These are phyloP conservation scores for Crucibulum laeve DNA, from an alignment of 768 basidiomycete species.

Conservation along the genomic window DNA sequence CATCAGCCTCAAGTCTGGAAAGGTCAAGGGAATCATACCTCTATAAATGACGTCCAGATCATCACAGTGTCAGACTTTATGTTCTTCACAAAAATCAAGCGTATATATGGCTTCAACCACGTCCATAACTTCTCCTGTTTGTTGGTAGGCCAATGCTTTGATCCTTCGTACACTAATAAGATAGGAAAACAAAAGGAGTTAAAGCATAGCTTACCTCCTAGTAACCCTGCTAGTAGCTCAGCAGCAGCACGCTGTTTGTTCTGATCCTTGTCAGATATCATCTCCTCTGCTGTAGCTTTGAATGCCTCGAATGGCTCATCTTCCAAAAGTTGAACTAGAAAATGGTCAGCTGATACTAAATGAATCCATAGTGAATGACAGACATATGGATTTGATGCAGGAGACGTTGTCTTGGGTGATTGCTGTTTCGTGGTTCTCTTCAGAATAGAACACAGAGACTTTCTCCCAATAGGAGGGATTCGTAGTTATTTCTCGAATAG, in stretches of 20 bases:
- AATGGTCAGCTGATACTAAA: conserved; percentile 1
- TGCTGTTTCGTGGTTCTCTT: conserved; percentile 69
- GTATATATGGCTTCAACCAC: conserved; percentile 73
- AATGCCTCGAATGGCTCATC: conserved; percentile 64
- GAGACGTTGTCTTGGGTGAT: conserved; percentile 69
- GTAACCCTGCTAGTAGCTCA: conserved; percentile 74
- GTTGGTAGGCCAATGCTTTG: conserved; percentile 82
- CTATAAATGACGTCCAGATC: conserved; percentile 77
- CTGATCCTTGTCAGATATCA: conserved; percentile 69
- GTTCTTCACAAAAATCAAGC: conserved; percentile 60
- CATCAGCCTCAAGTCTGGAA: background rate
- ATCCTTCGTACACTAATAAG: conserved; percentile 48
- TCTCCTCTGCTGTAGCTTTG: conserved; percentile 54
- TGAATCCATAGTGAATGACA: conserved; percentile 14
- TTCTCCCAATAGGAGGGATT: conserved; percentile 63
- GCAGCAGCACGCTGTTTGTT: conserved; percentile 88
- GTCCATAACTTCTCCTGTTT: conserved; percentile 69
- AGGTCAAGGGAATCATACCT: conserved; percentile 35
- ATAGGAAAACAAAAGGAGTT: conserved; percentile 4
- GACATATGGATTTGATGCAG: conserved; percentile 73
- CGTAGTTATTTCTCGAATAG: conserved; percentile 42
- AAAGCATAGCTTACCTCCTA: conserved; percentile 40
- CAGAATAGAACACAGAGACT: conserved; percentile 63
- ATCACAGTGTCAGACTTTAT: conserved; percentile 79
- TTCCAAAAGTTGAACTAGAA: conserved; percentile 72